Percentiles rank a stretch among this genome's conserved stretches.
Evolutionary conservation across 2,329 filamentous ascomycete genomes (phyloP).

Genomic region (Simplicillium sp.): DNA sequence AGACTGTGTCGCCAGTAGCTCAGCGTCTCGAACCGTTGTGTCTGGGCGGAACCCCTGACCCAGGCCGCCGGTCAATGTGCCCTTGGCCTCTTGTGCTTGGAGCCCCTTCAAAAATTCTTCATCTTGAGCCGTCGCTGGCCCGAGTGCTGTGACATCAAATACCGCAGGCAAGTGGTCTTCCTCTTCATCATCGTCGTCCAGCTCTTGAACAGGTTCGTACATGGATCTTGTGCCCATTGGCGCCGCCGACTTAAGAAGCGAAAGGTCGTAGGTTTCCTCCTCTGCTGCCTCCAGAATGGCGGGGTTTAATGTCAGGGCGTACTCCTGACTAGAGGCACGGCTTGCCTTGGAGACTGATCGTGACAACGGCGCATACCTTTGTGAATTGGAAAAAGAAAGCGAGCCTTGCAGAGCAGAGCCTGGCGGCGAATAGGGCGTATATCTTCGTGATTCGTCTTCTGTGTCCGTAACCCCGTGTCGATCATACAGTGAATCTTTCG

Average conservation of each 20-base stretch:
- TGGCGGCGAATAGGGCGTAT: constrained; percentile 16
- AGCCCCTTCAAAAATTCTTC: constrained; percentile 32
- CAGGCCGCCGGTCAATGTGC: constrained; percentile 47
- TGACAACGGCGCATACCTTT: constrained; percentile 2
- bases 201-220: constrained; percentile 21
- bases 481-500: constrained; percentile 8
- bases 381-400: background rate
- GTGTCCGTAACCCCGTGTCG: background rate
- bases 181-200: constrained; percentile 14
- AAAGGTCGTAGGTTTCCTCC: constrained; percentile 33
- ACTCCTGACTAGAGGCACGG: constrained; percentile 13
- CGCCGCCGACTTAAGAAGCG: constrained; percentile 29
- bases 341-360: constrained; percentile 12
- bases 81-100: constrained; percentile 43
- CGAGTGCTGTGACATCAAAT: constrained; percentile 37
- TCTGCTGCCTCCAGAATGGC: constrained; percentile 18
- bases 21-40: constrained; percentile 35
- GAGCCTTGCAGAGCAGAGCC: background rate
- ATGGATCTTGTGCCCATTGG: constrained; percentile 25
- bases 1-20: constrained; percentile 33
- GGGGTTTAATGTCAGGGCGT: constrained; percentile 13
- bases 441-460: constrained; percentile 11
- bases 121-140: constrained; percentile 34
- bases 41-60: constrained; percentile 43
- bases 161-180: constrained; percentile 10